Percentiles rank a stretch among this genome's conserved stretches.
Conservation (phyloP, 169 alveolate genomes). For the Plasmodium coatneyi region DNA sequence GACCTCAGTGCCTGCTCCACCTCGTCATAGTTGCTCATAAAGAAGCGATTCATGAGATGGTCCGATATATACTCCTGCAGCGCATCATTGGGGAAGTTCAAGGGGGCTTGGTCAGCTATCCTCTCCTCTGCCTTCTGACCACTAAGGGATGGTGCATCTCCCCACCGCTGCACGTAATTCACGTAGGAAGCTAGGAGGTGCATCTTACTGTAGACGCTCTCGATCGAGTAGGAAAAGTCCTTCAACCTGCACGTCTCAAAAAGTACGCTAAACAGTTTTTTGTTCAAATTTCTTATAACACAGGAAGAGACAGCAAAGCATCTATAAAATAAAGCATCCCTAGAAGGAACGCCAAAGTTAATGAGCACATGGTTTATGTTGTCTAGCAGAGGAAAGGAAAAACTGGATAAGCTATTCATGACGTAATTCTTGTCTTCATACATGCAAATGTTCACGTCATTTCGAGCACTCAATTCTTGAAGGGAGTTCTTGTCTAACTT, state of each 20-base stretch:
- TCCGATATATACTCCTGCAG: slow-evolving; percentile 11
- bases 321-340: slow-evolving; percentile 26
- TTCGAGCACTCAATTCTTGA: slow-evolving; percentile 19
- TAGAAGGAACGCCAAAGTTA: slow-evolving; percentile 34
- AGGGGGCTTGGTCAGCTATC: neutral
- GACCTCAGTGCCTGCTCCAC: neutral
- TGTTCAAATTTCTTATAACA: slow-evolving; percentile 22
- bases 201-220: slow-evolving; percentile 23
- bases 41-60: slow-evolving; percentile 20
- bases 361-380: slow-evolving; percentile 35
- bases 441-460: slow-evolving; percentile 38
- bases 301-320: slow-evolving; percentile 50
- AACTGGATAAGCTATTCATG: slow-evolving; percentile 1
- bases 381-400: slow-evolving; percentile 4
- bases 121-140: neutral
- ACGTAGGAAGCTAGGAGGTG: slow-evolving; percentile 21
- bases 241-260: slow-evolving; percentile 38
- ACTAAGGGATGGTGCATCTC: neutral
- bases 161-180: neutral
- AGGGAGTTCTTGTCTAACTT: slow-evolving; percentile 25
- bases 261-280: slow-evolving; percentile 4
- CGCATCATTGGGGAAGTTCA: slow-evolving; percentile 16
- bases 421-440: slow-evolving; percentile 55
- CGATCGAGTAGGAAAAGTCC: slow-evolving; percentile 41
- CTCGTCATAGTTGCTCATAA: slow-evolving; percentile 31